phyloP scores from a whole-genome alignment of 108 stramenopile species.

The Conticribra guillardii region DNA sequence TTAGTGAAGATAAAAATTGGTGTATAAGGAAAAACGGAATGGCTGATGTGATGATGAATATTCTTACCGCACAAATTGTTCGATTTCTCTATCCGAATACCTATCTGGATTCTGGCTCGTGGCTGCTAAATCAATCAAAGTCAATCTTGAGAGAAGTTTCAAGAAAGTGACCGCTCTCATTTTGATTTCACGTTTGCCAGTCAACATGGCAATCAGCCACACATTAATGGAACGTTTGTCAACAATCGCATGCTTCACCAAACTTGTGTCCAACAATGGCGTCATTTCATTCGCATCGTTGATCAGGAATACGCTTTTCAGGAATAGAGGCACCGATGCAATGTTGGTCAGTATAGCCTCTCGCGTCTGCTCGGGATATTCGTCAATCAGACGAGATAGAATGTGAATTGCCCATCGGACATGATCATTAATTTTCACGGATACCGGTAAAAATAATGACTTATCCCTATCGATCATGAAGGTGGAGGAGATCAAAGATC shows the following conservation, averaged over 20 bases:
- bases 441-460: slow-evolving; percentile 23
- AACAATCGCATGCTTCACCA: slow-evolving; percentile 32
- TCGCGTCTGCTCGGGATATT: slow-evolving; percentile 39
- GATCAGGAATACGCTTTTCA: slow-evolving; percentile 39
- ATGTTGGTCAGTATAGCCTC: slow-evolving; percentile 49
- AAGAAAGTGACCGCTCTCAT: slow-evolving; percentile 41
- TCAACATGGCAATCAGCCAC: slow-evolving; percentile 51
- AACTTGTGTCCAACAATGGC: slow-evolving; percentile 12
- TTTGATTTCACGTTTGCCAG: slow-evolving; percentile 39
- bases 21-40: too few relatives aligned
- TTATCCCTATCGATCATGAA: slow-evolving; percentile 18
- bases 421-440: slow-evolving; percentile 28
- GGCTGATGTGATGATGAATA: too few relatives aligned
- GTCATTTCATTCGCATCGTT: slow-evolving; percentile 30
- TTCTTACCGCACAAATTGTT: slow-evolving; percentile 32
- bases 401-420: slow-evolving; percentile 38
- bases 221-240: slow-evolving; percentile 53
- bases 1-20: too few relatives aligned
- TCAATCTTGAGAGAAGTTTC: slow-evolving; percentile 44
- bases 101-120: slow-evolving; percentile 36
- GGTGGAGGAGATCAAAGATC: slow-evolving; percentile 5
- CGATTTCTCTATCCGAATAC: slow-evolving; percentile 42
- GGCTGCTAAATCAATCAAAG: slow-evolving; percentile 33
- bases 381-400: slow-evolving; percentile 45
- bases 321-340: slow-evolving; percentile 42